A percentile compares a stretch with the other conserved stretches of the same genome.
Evolutionary conservation across 2,329 filamentous ascomycete genomes (phyloP).

Genomic region (Harringtonia lauricola): DNA sequence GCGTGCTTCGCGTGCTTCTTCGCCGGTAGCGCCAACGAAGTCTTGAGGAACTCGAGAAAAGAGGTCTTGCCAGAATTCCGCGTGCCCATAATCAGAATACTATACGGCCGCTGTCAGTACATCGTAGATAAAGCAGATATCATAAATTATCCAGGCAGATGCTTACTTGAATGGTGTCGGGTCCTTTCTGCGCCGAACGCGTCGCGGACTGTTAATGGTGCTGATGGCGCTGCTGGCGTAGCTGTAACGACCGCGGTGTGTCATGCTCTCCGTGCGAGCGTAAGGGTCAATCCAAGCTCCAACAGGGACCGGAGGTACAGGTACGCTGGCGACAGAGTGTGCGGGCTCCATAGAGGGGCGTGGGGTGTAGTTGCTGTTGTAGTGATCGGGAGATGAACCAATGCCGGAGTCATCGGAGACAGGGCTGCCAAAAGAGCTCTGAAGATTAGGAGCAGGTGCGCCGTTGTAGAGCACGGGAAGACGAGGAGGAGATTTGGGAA

Average conservation of each 20-base stretch:
- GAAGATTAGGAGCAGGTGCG: slow-evolving; percentile 31
- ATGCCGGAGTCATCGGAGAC: slow-evolving; percentile 25
- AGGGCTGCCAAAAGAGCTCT: slow-evolving; percentile 43
- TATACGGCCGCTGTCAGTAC: slow-evolving; percentile 25
- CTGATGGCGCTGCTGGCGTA: slow-evolving; percentile 89
- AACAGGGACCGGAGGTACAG: slow-evolving; percentile 49
- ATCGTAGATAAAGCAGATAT: background rate
- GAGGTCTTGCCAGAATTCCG: slow-evolving; percentile 88
- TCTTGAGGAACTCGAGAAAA: slow-evolving; percentile 91
- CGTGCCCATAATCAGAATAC: slow-evolving; percentile 82
- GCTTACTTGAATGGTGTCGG: slow-evolving; percentile 97
- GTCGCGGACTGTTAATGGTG: slow-evolving; percentile 83
- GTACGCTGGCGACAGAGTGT: slow-evolving; percentile 28
- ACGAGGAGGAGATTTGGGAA: slow-evolving; percentile 36
- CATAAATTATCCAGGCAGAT: background rate
- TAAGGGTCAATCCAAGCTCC: slow-evolving; percentile 63
- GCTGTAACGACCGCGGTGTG: slow-evolving; percentile 89
- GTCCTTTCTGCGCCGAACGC: slow-evolving; percentile 89
- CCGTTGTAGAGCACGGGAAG: slow-evolving; percentile 41
- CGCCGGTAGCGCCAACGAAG: slow-evolving; percentile 68
- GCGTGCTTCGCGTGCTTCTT: slow-evolving; percentile 56
- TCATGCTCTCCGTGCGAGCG: slow-evolving; percentile 85
- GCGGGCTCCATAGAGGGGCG: slow-evolving; percentile 45
- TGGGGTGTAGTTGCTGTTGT: slow-evolving; percentile 17
- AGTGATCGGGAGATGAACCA: slow-evolving; percentile 5